Percentiles rank a stretch among this genome's conserved stretches.
Conservation (phyloP, 2,329 filamentous ascomycete species). For the Xylaria sp. region DNA sequence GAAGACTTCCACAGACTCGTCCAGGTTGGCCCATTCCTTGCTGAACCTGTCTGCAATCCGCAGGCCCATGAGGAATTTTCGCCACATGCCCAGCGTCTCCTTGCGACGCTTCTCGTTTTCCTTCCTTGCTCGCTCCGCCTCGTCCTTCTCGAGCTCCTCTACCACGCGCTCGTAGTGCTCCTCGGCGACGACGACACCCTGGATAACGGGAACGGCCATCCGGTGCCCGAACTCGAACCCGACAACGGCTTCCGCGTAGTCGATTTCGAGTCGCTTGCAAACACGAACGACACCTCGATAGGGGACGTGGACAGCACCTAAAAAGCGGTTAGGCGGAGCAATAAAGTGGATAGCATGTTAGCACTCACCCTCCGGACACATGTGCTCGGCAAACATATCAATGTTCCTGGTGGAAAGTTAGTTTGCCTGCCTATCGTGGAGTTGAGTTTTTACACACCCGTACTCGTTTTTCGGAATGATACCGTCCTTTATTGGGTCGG, state of each 20-base stretch:
- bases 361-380: conserved; percentile 68
- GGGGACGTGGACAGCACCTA: conserved; percentile 81
- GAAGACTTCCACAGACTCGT: conserved; percentile 55
- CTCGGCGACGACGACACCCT: conserved; percentile 83
- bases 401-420: conserved; percentile 63
- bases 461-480: conserved; percentile 92
- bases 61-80: conserved; percentile 83
- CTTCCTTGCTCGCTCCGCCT: conserved; percentile 72
- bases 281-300: conserved; percentile 75
- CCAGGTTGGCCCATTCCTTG: conserved; percentile 72
- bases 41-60: conserved; percentile 77
- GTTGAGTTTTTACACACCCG: conserved; percentile 49
- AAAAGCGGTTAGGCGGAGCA: conserved; percentile 9
- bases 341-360: background rate
- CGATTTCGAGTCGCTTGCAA: conserved; percentile 81
- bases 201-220: conserved; percentile 89
- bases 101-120: conserved; percentile 84
- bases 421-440: background rate
- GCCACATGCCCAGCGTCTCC: conserved; percentile 75
- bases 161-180: conserved; percentile 76
- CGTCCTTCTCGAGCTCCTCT: conserved; percentile 78
- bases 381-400: conserved; percentile 89
- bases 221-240: conserved; percentile 96
- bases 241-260: conserved; percentile 91
- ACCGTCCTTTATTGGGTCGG: conserved; percentile 80